phyloP scores from a whole-genome alignment of 805 yeast species.

The Myxozyma neotropica region DNA sequence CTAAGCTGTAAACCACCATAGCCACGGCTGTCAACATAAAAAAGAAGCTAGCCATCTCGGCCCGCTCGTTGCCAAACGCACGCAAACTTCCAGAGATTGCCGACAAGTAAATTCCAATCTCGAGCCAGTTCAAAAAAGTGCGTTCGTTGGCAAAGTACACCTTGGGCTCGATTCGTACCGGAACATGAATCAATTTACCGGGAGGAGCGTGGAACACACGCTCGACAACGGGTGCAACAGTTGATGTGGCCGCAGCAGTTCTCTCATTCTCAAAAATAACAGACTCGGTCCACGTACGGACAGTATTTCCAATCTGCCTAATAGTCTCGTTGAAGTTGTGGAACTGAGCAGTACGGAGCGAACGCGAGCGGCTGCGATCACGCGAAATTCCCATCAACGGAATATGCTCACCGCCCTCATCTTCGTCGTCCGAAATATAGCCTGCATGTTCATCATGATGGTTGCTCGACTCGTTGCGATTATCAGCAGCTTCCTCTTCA shows the following conservation, averaged over 20 bases:
- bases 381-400: slow-evolving; percentile 34
- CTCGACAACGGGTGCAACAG: slow-evolving; percentile 12
- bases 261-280: slow-evolving; percentile 24
- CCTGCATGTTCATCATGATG: slow-evolving; percentile 2
- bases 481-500: slow-evolving; percentile 43
- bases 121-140: slow-evolving; percentile 90
- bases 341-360: slow-evolving; percentile 9
- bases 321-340: slow-evolving; percentile 25
- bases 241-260: not conserved
- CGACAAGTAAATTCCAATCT: slow-evolving; percentile 83
- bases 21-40: slow-evolving; percentile 79
- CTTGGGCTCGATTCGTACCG: slow-evolving; percentile 96
- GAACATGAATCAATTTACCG: slow-evolving; percentile 87
- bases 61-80: slow-evolving; percentile 70
- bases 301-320: slow-evolving; percentile 11
- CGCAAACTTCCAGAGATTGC: slow-evolving; percentile 86
- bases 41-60: slow-evolving; percentile 79
- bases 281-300: slow-evolving; percentile 22
- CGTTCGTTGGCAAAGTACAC: slow-evolving; percentile 99
- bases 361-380: slow-evolving; percentile 15
- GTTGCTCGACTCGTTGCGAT: not conserved
- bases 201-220: slow-evolving; percentile 49
- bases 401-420: slow-evolving; percentile 31
- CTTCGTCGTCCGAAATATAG: slow-evolving; percentile 36
- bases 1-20: slow-evolving; percentile 71